Percentiles rank a stretch among this genome's conserved stretches.
Conservation (phyloP, 352 stramenopile species). For the Phytophthora pistaciae region DNA sequence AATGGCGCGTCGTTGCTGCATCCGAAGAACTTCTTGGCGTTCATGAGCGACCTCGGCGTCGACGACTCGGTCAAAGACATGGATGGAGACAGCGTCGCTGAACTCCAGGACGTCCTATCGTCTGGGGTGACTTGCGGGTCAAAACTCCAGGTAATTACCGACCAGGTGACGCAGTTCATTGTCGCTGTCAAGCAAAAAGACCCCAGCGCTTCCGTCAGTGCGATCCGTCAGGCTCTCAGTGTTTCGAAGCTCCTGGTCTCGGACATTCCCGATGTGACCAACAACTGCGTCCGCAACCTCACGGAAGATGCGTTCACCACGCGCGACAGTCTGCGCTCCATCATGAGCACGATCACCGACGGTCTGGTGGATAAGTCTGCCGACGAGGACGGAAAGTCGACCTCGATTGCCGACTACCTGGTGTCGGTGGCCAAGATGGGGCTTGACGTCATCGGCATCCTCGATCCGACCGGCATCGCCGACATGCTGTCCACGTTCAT, state of each 20-base stretch:
- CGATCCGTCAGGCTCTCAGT: conserved; percentile 45
- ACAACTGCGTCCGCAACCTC: conserved; percentile 42
- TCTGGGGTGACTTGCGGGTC: conserved; percentile 44
- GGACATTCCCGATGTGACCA: conserved; percentile 57
- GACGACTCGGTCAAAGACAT: conserved; percentile 36
- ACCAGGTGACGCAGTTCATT: conserved; percentile 49
- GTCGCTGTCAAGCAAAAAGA: conserved; percentile 41
- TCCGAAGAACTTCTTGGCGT: conserved; percentile 35
- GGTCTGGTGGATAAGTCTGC: conserved; percentile 38
- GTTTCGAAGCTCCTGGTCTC: conserved; percentile 55
- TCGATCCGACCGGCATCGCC: conserved; percentile 59
- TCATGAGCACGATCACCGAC: conserved; percentile 55
- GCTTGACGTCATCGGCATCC: conserved; percentile 49
- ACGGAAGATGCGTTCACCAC: conserved; percentile 40
- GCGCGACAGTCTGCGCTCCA: conserved; percentile 57
- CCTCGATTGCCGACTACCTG: conserved; percentile 42
- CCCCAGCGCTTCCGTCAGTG: conserved; percentile 33
- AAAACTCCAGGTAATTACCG: conserved; percentile 45
- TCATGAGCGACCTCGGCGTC: conserved; percentile 31
- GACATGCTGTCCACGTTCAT: conserved; percentile 57
- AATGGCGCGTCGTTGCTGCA: conserved; percentile 28
- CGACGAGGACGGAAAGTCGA: conserved; percentile 32
- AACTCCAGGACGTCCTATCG: conserved; percentile 42
- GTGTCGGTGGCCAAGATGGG: conserved; percentile 47
- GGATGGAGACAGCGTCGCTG: conserved; percentile 23